A percentile compares a stretch with the other conserved stretches of the same genome.
Evolutionary conservation across 2,329 filamentous ascomycete genomes (phyloP).

Genomic region (Penicillium vulpinum): DNA sequence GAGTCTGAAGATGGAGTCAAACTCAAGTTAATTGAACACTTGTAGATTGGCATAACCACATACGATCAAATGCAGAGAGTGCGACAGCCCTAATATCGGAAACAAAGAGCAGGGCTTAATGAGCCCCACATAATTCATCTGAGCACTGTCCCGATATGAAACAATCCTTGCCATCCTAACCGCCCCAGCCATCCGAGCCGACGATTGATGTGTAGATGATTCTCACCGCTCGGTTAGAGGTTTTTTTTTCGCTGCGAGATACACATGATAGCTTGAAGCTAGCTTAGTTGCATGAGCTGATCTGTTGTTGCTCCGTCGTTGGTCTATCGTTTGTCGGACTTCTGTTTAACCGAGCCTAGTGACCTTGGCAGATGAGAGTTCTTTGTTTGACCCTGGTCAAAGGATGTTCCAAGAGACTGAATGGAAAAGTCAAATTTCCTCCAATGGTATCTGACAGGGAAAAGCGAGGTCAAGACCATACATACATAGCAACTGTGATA

Average conservation of each 20-base stretch:
- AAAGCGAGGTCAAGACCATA: neutral
- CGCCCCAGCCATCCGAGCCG: neutral
- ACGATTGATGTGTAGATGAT: neutral
- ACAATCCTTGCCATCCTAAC: neutral
- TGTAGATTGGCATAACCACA: neutral
- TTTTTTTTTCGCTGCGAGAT: neutral
- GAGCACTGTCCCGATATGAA: neutral
- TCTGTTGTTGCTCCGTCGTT: neutral
- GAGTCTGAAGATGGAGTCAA: neutral
- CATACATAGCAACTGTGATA: neutral
- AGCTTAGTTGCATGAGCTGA: neutral
- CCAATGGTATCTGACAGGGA: too few species aligned
- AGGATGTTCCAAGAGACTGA: neutral
- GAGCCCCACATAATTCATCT: neutral
- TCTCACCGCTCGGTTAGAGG: neutral
- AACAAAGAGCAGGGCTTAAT: neutral
- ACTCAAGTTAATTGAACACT: constrained; percentile 13
- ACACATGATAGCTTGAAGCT: neutral
- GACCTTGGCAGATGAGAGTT: neutral
- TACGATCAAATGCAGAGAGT: too few species aligned
- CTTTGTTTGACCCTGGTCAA: neutral
- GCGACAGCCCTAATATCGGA: neutral
- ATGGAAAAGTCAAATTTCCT: neutral
- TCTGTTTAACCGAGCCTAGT: neutral
- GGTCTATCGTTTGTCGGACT: neutral